These are phyloP conservation scores for Tolypocladium amazonense DNA, from an alignment of 2,329 filamentous ascomycete species.

Conservation along the genomic window DNA sequence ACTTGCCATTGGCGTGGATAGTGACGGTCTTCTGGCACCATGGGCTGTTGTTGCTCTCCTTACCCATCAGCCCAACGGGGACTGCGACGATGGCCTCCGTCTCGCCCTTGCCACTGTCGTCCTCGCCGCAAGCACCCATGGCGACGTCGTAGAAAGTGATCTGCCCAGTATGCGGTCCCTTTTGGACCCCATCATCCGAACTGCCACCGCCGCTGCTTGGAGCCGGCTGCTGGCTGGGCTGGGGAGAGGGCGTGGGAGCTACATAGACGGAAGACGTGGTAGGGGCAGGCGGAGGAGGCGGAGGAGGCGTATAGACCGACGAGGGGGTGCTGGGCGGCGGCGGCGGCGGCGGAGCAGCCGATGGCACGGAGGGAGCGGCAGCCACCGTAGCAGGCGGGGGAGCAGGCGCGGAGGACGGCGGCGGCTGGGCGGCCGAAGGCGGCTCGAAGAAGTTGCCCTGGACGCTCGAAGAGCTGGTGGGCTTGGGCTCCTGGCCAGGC, in stretches of 20 bases:
- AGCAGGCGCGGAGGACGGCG: conserved; percentile 3
- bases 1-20: conserved; percentile 50
- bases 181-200: neutral
- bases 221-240: neutral
- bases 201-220: neutral
- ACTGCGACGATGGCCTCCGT: conserved; percentile 59
- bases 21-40: conserved; percentile 61
- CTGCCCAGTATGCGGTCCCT: conserved; percentile 40
- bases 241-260: conserved; percentile 5
- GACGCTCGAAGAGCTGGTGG: conserved; percentile 11
- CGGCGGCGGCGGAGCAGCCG: conserved; percentile 10
- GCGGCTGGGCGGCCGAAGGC: neutral
- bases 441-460: conserved; percentile 20
- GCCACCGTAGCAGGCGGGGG: conserved; percentile 3
- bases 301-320: conserved; percentile 1
- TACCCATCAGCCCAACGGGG: conserved; percentile 52
- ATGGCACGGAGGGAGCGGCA: conserved; percentile 2
- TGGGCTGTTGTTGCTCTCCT: conserved; percentile 53
- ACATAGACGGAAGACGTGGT: conserved; percentile 7
- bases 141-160: conserved; percentile 67
- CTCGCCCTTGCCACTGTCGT: conserved; percentile 45
- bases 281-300: conserved; percentile 6
- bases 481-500: conserved; percentile 18
- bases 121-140: conserved; percentile 55
- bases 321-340: conserved; percentile 4